Base-by-base conservation (phyloP, 441 rosid genomes). In the Adansonia madagascariensis region DNA sequence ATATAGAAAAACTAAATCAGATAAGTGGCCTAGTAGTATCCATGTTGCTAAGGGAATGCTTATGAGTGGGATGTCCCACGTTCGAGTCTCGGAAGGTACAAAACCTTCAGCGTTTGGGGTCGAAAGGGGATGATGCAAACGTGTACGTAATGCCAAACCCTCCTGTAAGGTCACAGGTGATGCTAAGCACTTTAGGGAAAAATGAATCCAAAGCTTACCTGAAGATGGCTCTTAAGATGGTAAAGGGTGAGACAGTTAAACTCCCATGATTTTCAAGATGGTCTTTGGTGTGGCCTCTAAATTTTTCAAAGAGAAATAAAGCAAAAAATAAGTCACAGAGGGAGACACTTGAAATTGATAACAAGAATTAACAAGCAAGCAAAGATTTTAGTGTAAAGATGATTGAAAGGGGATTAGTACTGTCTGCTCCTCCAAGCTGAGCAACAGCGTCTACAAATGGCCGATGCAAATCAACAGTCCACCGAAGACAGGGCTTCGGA, bases 171-270 rank as follows among this genome's bases (percentile, higher is more conserved):
- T 27, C 35, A 27, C 35, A 27, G 31, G 31, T 27, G 31, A 2
- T 27, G 31, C 31, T 27, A 27, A 27, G 35, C 35, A 27, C 35
- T 0, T 27, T 27, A 27, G 35, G 35, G 35, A 27, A 27, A 27
- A 27, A 27, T 27, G 35, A 27, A 27, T 27, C 35, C 35, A 27
- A 27, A 27, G 35, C 35, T 27, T 27, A 82, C 85, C 82, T 82
- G 85, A 24, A 82, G 85, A 72, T 82, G 85, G 73, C 85, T 82
- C 80, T 82, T 82, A 71, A 82, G 82, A 79, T 82, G 85, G 77
- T 82, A 82, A 72, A 82, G 82, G 35, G 85, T 82, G 24, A 82
- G 85, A 31, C 85, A n/a, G n/a, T n/a, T 82, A 61, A n/a, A 82
- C 82, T 20, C 85, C 85, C 85, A 82, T 82, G 41, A 79, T 73